Percentiles rank a stretch among this genome's conserved stretches.
These are phyloP conservation scores for Hordeum vulgare DNA, from an alignment of 176 grass and related monocot species.

Conservation along the genomic window MorexV3_pseudomolecules_assembly NC_058520.1:412461538-412462037, in stretches of 20 bases:
- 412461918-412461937: constrained; percentile 82
- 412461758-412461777: background rate
- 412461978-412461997: background rate
- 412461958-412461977: background rate
- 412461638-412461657: background rate
- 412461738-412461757: background rate
- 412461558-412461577: too few species aligned
- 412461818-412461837: constrained; percentile 41
- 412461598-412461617: background rate
- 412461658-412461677: background rate
- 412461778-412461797: background rate
- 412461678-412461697: background rate
- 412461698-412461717: background rate
- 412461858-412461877: constrained; percentile 58
- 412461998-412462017: background rate
- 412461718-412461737: background rate
- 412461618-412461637: background rate
- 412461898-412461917: constrained; percentile 81
- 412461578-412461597: too few species aligned
- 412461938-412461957: constrained; percentile 56
- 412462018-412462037: background rate
- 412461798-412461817: background rate
- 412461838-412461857: constrained; percentile 87
- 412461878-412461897: constrained; percentile 85
- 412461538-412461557: too few species aligned